Evolutionary conservation across 225 moss, liverwort and hornwort genomes (phyloP).

Genomic region (Takakia lepidozioides): DNA sequence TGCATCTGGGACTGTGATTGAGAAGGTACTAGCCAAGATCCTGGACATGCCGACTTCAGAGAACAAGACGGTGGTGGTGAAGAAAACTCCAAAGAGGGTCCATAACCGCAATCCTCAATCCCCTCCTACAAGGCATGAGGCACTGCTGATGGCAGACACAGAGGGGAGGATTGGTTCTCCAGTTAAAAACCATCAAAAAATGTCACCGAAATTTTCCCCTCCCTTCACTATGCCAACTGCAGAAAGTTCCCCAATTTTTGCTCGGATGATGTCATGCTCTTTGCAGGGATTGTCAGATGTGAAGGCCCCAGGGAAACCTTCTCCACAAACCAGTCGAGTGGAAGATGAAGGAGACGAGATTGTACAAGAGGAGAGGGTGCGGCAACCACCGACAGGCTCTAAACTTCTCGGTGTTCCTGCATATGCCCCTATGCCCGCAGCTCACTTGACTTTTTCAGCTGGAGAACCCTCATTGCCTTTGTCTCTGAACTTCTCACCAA

Average conservation of each 20-base stretch:
- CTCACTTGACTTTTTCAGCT: conserved; percentile 6
- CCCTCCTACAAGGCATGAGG: conserved; percentile 13
- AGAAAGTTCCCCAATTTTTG: too few species aligned
- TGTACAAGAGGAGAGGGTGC: conserved; percentile 2
- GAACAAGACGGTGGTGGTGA: conserved; percentile 36
- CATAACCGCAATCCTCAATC: conserved; percentile 33
- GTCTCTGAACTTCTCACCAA: conserved; percentile 24
- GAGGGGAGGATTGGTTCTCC: too few species aligned
- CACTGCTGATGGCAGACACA: conserved; percentile 24
- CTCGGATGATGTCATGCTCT: too few species aligned
- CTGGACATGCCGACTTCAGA: conserved; percentile 15
- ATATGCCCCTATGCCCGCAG: conserved; percentile 14
- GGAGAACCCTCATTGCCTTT: conserved; percentile 21
- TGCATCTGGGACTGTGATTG: too few species aligned
- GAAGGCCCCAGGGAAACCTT: too few species aligned
- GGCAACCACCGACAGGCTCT: conserved; percentile 11
- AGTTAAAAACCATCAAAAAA: too few species aligned
- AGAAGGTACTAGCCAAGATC: conserved; percentile 14
- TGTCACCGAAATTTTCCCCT: too few species aligned
- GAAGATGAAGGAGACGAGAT: too few species aligned
- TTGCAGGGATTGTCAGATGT: too few species aligned
- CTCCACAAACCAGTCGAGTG: too few species aligned
- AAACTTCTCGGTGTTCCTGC: conserved; percentile 12
- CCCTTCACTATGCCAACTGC: too few species aligned
- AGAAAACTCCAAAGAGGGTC: conserved; percentile 42